Base-by-base conservation (phyloP, 306 rosid species). In the Prunus salicina region DNA sequence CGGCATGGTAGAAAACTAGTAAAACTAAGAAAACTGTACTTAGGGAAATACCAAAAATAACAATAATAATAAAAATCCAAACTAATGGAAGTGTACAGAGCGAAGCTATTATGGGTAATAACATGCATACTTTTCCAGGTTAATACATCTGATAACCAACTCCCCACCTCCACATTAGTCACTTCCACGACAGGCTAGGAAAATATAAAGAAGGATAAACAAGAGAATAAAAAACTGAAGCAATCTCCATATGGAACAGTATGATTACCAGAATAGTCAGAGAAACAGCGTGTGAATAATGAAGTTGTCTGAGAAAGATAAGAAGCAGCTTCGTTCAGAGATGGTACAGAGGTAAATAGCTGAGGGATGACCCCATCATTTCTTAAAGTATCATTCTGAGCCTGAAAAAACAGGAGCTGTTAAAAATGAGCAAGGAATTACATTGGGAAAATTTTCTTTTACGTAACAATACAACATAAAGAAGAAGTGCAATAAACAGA, bases 241-340 rank as follows among this genome's bases (percentile, higher is more conserved):
- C 69, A 34, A 73, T 22, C 27, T 20, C 28, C 34, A 70, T 12
- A 56, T 25, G 9, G 49, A 47, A 49, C n/a, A 78, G 64, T 56
- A 78, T 68, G 73, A 78, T 82, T 84, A 87, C 99, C 98, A 74
- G 97, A 89, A 84, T 52, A 71, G 86, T 95, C 97, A 32, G 96
- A 81, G 81, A 95, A 95, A 87, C 97, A 95, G 25, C 93, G 80
- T 45, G 96, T 78, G 15, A 95, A 56, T 82, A 76, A 92, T 47
- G 97, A 88, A n/a, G 99, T 88, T 79, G 96, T 92, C 82, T 89
- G 96, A 67, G 97, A 88, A 66, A 96, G 72, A 82, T 92, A 96
- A 71, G 98, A 86, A 62, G 98, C 97, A 71, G 98, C 99, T 1
- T 88, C 97, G 75, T 86, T 88, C 62, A 96, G 88, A 65, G 91